phyloP scores from a whole-genome alignment of 2,329 filamentous ascomycete genomes.

The Orbilia javanica region DNA sequence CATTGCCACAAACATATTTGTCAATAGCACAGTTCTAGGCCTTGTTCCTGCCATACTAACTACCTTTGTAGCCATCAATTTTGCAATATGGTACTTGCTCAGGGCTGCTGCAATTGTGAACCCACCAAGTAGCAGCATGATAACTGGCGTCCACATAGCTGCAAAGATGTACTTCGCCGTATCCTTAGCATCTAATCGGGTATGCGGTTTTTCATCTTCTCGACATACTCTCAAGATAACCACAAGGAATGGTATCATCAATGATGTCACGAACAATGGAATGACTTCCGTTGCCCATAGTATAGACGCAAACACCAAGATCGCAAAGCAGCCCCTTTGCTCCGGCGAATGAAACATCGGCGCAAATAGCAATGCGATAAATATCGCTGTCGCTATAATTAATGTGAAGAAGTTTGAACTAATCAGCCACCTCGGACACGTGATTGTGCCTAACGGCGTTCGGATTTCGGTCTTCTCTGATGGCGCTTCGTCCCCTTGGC shows the following conservation, averaged over 20 bases:
- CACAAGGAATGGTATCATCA: constrained; percentile 92
- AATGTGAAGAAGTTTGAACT: constrained; percentile 84
- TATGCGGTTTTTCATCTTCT: constrained; percentile 75
- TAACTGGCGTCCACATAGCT: constrained; percentile 99
- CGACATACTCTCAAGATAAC: constrained; percentile 88
- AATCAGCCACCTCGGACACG: constrained; percentile 83
- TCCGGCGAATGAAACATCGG: constrained; percentile 88
- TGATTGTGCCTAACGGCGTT: constrained; percentile 83
- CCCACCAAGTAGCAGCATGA: constrained; percentile 95
- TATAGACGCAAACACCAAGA: constrained; percentile 92
- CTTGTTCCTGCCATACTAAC: constrained; percentile 95
- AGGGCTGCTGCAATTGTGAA: constrained; percentile 95
- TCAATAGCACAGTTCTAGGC: constrained; percentile 88
- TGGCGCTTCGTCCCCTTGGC: constrained; percentile 85
- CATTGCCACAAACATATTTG: constrained; percentile 98
- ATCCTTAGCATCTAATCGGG: constrained; percentile 80
- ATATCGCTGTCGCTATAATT: constrained; percentile 77
- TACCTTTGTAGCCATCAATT: constrained; percentile 95
- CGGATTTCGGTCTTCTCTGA: constrained; percentile 75
- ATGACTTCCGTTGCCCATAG: constrained; percentile 98
- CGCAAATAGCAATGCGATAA: constrained; percentile 78
- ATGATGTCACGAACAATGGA: constrained; percentile 93
- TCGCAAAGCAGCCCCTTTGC: constrained; percentile 94
- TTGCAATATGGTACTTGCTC: constrained; percentile 97
- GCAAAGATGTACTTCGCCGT: constrained; percentile 88